Base-by-base conservation (phyloP, 805 yeast genomes). In the Candida hungchunana region DNA sequence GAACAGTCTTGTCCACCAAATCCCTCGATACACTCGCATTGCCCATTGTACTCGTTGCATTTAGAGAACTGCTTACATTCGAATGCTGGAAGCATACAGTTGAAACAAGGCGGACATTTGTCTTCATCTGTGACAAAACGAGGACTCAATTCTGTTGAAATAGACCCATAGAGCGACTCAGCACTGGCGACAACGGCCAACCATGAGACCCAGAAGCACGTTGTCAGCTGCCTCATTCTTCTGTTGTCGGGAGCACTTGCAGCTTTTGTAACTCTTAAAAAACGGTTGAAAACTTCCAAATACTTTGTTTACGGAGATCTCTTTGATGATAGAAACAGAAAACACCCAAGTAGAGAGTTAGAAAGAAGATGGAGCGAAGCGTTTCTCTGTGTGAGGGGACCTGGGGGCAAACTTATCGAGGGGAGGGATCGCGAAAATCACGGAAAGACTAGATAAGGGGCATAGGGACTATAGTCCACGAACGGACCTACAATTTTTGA, bases 1-100 rank as follows among this genome's bases (percentile, higher is more conserved):
- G 87, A 73, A 60, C 98, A 93, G 58, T 93, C 96, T 51, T 78
- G 77, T 7, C 97, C 97, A 4, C 96, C 96, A 63, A 82, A 93
- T 0, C 98, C 98, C 25, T 77, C 79, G 28, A 86, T 75, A 63
- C 98, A 93, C 36, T 85, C 94, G 64, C 98, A 93, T 54, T 79
- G 71, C 1, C 98, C 98, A 5, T 90, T 84, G 59, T 68, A 86
- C 22, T 81, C 73, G 58, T 93, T 85, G 63, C 98, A 93, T n/a
- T 61, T 62, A 18, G 95, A 88, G 54, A 80, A 93, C 51, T 93
- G 98, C 40, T 83, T 77, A 60, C 98, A 93, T 44, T 79, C 81
- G 52, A 84, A 88, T 44, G 88, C 82, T 3, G 97, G 95, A 10
- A 88, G 69, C 69, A 87, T 83, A 66, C 98, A 93, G 60, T 93